Conservation (phyloP, 768 basidiomycete genomes). For the Dacryopinax primogenitus region DNA sequence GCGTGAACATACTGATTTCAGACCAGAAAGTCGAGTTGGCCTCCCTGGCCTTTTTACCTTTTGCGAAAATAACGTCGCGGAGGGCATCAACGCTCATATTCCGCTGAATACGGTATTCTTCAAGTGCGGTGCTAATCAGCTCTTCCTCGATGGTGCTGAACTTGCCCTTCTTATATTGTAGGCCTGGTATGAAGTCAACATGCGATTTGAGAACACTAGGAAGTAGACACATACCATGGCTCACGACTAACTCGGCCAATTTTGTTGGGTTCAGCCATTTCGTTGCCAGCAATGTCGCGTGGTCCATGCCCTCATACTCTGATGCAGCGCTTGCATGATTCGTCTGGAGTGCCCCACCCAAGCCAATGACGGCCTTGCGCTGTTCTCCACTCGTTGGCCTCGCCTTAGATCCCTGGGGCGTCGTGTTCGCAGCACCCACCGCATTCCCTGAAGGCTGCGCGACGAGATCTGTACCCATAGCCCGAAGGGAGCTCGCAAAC, state of each 20-base stretch:
- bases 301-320: constrained; percentile 20
- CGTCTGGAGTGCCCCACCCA: neutral
- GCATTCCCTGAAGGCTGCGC: neutral
- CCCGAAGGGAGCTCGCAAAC: neutral
- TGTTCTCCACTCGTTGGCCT: neutral
- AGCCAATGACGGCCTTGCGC: neutral
- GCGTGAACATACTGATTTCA: constrained; percentile 49
- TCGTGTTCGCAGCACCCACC: neutral
- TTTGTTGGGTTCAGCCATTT: constrained; percentile 66
- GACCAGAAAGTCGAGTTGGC: constrained; percentile 63
- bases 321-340: neutral
- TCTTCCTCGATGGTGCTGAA: constrained; percentile 69
- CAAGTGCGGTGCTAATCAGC: constrained; percentile 51
- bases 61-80: constrained; percentile 45
- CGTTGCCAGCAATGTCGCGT: constrained; percentile 56
- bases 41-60: constrained; percentile 44
- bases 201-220: neutral
- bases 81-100: constrained; percentile 45
- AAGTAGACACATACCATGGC: constrained; percentile 39
- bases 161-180: constrained; percentile 80
- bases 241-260: constrained; percentile 52
- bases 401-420: neutral
- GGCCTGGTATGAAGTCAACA: constrained; percentile 33
- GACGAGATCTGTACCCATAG: neutral
- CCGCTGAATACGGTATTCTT: constrained; percentile 41